Conservation (phyloP, 441 rosid genomes). For the Eutrema salsugineum region DNA sequence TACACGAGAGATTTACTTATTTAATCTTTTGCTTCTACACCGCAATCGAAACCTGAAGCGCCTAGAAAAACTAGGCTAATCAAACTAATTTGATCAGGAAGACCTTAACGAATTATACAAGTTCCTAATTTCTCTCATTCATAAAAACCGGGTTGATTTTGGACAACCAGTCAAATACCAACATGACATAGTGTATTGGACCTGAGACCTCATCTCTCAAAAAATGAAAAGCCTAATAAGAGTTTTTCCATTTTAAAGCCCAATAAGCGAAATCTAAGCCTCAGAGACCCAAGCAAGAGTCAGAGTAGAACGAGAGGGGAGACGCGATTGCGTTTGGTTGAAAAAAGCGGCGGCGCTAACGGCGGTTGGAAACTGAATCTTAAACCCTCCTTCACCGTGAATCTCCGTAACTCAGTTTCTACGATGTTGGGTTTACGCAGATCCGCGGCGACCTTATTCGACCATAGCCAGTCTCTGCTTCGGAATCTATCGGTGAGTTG, state of each 20-base stretch:
- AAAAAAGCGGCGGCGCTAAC: neutral
- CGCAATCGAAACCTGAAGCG: neutral
- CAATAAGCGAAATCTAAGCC: neutral
- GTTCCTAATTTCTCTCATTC: neutral
- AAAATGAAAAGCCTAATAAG: neutral
- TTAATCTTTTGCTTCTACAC: neutral
- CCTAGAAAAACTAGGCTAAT: neutral
- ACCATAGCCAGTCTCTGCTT: conserved; percentile 39
- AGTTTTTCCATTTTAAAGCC: neutral
- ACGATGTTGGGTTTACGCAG: conserved; percentile 43
- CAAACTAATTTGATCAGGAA: neutral
- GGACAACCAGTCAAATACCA: neutral
- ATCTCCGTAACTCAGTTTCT: neutral
- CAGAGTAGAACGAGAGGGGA: neutral
- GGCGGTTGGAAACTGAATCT: conserved; percentile 11
- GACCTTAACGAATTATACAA: neutral
- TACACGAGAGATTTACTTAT: neutral
- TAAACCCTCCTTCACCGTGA: conserved; percentile 12
- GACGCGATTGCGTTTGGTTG: neutral
- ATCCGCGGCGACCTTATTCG: conserved; percentile 39
- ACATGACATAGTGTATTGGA: neutral
- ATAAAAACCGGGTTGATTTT: neutral
- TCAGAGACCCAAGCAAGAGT: neutral
- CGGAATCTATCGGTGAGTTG: conserved; percentile 40
- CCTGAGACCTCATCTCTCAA: neutral